These are phyloP conservation scores for Thermomucor indicae-seudaticae DNA, from an alignment of 371 early-diverging fungal species.

Conservation along the genomic window DNA sequence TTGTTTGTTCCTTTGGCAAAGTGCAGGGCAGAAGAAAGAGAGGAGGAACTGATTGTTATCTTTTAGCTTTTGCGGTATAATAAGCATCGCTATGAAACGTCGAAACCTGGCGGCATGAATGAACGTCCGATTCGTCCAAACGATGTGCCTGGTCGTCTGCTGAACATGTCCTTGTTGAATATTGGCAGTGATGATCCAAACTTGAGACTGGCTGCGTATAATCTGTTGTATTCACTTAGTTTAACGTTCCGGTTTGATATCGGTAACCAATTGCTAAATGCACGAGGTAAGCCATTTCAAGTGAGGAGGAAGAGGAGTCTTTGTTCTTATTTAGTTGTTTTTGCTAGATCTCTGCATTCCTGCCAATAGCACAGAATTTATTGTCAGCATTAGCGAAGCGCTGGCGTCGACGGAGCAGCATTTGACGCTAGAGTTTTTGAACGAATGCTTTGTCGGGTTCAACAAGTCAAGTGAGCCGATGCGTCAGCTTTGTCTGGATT, in stretches of 20 bases:
- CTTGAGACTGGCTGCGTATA: slow-evolving; percentile 82
- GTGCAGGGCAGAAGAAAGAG: not conserved
- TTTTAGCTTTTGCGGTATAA: slow-evolving; percentile 58
- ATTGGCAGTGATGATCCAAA: slow-evolving; percentile 75
- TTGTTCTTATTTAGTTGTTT: not conserved
- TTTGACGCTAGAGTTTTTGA: slow-evolving; percentile 86
- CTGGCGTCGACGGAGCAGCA: slow-evolving; percentile 73
- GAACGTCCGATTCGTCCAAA: slow-evolving; percentile 77
- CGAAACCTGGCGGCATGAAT: slow-evolving; percentile 57
- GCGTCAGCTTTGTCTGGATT: slow-evolving; percentile 82
- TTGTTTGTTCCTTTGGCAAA: not conserved
- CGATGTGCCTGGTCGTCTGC: slow-evolving; percentile 87
- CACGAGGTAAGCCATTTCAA: slow-evolving; percentile 48
- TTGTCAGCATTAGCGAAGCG: slow-evolving; percentile 72
- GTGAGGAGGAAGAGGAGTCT: not conserved
- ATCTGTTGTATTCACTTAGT: slow-evolving; percentile 76
- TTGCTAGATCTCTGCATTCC: slow-evolving; percentile 82
- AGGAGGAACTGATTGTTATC: slow-evolving; percentile 32
- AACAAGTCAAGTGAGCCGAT: slow-evolving; percentile 63
- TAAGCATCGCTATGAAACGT: slow-evolving; percentile 64
- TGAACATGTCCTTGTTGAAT: slow-evolving; percentile 90
- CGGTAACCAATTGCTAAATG: slow-evolving; percentile 77
- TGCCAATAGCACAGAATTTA: slow-evolving; percentile 79
- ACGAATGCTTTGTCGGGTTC: slow-evolving; percentile 83
- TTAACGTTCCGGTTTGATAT: slow-evolving; percentile 78